Evolutionary conservation across 371 early-diverging fungal genomes (phyloP), one percentile per base, ranked within the genome.

Genomic region (Synchytrium microbalum): DNA sequence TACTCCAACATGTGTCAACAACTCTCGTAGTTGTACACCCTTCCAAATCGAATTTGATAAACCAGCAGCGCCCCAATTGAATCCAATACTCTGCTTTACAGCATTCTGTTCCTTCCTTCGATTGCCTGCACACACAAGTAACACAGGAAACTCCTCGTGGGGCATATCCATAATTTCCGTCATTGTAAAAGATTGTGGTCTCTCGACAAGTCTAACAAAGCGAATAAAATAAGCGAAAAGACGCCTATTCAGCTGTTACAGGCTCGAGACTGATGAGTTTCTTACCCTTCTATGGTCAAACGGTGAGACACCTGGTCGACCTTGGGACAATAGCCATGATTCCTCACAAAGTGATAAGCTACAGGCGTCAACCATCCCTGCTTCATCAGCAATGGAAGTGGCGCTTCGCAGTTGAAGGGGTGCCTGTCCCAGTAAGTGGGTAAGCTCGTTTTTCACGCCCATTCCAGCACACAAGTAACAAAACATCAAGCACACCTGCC

Each of bases 301-400:
- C 54, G 14, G 69, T 70, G 74, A 38, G 46, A 57, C 0, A 55
- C 70, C 56, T 69, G 74, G 25, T 72, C 65, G 52, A 84, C 64
- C 59, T 81, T 72, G 16, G 92, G 90, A 14, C 89, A 88, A 51
- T 88, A 75, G 0, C 90, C 91, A 67, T 91, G 92, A 75, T 91
- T 91, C 56, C 92, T 78, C 27, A 86, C 84, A 72, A 81, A 84
- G 66, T 84, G 84, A 28, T 84, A 61, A 23, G 79, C 67, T 24
- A 64, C 71, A 23, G 85, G 83, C 0, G 87, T 88, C 58, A 86
- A 72, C 55, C 77, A 84, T 1, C 79, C 82, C 32, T 72, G 59
- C 38, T 76, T 69, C 29, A 79, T 55, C 25, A 87, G 74, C 54
- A 70, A 54, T 19, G 70, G 68, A n/a, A 81, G 60, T 1, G 80